A percentile compares a stretch with the other conserved stretches of the same genome.
Conservation (phyloP, 208 protist genomes). For the Leishmania mexicana region DNA sequence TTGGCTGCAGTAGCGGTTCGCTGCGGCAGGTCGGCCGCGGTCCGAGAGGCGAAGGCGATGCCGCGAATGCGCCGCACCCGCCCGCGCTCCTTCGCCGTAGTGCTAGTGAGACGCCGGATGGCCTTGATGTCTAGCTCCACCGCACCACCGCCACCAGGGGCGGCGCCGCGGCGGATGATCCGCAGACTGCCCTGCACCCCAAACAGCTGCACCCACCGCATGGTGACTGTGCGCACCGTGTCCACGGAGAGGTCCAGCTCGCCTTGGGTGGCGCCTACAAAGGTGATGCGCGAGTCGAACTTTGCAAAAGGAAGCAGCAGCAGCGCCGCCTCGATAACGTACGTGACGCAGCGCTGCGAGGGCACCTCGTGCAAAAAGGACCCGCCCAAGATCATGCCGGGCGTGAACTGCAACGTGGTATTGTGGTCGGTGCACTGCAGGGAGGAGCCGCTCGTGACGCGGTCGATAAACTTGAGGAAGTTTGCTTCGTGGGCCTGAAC, state of each 20-base stretch:
- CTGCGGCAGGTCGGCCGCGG: slow-evolving; percentile 88
- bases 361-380: slow-evolving; percentile 89
- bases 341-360: slow-evolving; percentile 78
- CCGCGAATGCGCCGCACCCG: slow-evolving; percentile 91
- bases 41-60: slow-evolving; percentile 89
- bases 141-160: slow-evolving; percentile 85
- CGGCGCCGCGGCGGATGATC: slow-evolving; percentile 84
- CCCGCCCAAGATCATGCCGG: slow-evolving; percentile 92
- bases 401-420: slow-evolving; percentile 80
- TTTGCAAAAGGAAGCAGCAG: slow-evolving; percentile 92
- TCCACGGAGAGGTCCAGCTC: slow-evolving; percentile 88
- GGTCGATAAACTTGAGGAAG: slow-evolving; percentile 93
- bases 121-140: slow-evolving; percentile 81
- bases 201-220: slow-evolving; percentile 88
- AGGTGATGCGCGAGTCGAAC: slow-evolving; percentile 84
- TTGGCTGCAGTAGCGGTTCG: slow-evolving; percentile 87
- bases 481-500: slow-evolving; percentile 85
- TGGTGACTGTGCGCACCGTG: slow-evolving; percentile 89
- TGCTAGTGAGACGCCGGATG: slow-evolving; percentile 74
- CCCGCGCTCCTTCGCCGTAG: slow-evolving; percentile 72
- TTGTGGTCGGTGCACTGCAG: slow-evolving; percentile 81
- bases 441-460: slow-evolving; percentile 85
- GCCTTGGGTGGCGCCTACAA: slow-evolving; percentile 86
- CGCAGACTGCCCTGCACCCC: slow-evolving; percentile 80
- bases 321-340: slow-evolving; percentile 85